Evolutionary conservation across 352 stramenopile genomes (phyloP), one percentile per base, ranked within the genome.

Genomic region (Phytophthora meadii): DNA sequence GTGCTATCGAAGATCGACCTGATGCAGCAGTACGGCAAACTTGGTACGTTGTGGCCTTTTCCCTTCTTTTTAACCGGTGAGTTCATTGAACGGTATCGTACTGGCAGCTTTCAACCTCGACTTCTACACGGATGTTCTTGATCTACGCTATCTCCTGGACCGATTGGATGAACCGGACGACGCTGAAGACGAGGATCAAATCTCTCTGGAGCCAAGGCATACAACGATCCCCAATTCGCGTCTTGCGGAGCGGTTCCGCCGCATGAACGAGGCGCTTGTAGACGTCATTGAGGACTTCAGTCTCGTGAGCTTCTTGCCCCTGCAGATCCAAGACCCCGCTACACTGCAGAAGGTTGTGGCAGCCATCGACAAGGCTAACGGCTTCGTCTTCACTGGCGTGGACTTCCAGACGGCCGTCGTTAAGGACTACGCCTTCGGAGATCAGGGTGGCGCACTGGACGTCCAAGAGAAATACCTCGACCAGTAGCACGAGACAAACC

Each of bases 1-100:
- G 90, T 99, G 11, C 79, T 99, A 4, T 99, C 96, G 34, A 99
- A 99, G 81, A 98, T 98, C 56, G 98, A 99, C 81, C 80, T 99
- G 25, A 96, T 99, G 54, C 82, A 98, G 63, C 87, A 94, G 37
- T 97, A 97, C 52, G 90, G 90, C 54, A 89, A 89, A 64, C 74
- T 92, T n/a, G 81, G 75, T 90, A 78, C 40, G 56, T 54, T 42
- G 11, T 8, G 3, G 14, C 8, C 30, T 46, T 9, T 14, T 39
- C 3, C 53, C 7, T 27, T 59, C 12, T 6, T 55, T 6, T 8
- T 30, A 9, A 15, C 17, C 3, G 11, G 9, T 19, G 22, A 22
- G 22, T 48, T 30, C 12, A 12, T 19, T 41, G 27, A 54, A 19
- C n/a, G 25, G 24, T 49, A n/a, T 64, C 17, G 39, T 61, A 28